phyloP scores from a whole-genome alignment of 176 grass and related monocot genomes.

The Miscanthus lutarioriparius region DNA sequence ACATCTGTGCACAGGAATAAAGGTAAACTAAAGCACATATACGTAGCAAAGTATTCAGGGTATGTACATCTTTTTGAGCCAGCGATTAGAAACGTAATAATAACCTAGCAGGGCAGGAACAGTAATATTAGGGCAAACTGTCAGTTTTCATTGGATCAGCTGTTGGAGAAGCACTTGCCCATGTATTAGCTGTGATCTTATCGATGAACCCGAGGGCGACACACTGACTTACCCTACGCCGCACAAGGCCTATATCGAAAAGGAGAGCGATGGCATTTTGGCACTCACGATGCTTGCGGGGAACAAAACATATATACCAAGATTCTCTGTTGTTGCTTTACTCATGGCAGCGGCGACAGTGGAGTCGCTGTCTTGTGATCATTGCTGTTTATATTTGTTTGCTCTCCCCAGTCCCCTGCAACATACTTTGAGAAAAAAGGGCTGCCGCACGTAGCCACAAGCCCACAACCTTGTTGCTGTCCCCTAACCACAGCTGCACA shows the following conservation, averaged over 20 bases:
- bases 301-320: constrained; percentile 43
- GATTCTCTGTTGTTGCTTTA: constrained; percentile 37
- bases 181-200: not conserved
- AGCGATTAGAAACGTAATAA: not conserved
- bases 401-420: not conserved
- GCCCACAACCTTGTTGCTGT: constrained; percentile 16
- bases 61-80: not conserved
- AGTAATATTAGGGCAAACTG: not conserved
- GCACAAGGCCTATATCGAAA: constrained; percentile 23
- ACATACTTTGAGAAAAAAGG: constrained; percentile 3
- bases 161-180: constrained; percentile 11
- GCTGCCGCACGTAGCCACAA: not conserved
- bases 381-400: not conserved
- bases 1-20: not conserved
- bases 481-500: not conserved
- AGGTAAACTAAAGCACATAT: not conserved
- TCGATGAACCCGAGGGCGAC: constrained; percentile 23
- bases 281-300: constrained; percentile 42
- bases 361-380: constrained; percentile 35
- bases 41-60: not conserved
- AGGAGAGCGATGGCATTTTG: constrained; percentile 36
- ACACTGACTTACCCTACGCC: constrained; percentile 32
- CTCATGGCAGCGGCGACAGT: constrained; percentile 22
- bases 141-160: not conserved
- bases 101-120: not conserved